Evolutionary conservation across 495 filamentous ascomycete species (phyloP).

Genomic region (Lasiosphaeris hirsuta): DNA sequence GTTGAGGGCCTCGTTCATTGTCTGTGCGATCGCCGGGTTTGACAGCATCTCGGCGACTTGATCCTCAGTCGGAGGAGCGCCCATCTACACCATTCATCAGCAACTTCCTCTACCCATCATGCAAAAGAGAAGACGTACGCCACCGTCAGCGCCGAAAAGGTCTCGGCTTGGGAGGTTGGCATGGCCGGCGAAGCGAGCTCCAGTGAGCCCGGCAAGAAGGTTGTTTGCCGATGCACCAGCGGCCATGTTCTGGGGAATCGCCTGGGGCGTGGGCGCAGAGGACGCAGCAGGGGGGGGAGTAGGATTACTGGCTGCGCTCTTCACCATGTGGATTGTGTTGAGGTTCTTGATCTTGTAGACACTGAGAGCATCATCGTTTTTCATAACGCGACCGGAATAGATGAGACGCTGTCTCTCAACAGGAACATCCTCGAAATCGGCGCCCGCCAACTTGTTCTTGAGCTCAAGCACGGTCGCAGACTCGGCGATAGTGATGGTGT

Average conservation of each 20-base stretch:
- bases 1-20: constrained; percentile 88
- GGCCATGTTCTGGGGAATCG: constrained; percentile 85
- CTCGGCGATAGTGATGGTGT: constrained; percentile 71
- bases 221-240: constrained; percentile 82
- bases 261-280: constrained; percentile 48
- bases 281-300: constrained; percentile 57
- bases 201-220: constrained; percentile 85
- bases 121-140: constrained; percentile 59
- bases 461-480: constrained; percentile 79
- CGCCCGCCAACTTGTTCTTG: constrained; percentile 77
- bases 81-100: constrained; percentile 67
- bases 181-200: constrained; percentile 90
- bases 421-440: constrained; percentile 79
- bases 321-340: constrained; percentile 96
- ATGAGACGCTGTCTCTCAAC: constrained; percentile 89
- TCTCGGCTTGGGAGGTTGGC: constrained; percentile 82
- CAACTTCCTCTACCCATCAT: background rate
- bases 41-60: constrained; percentile 78
- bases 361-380: constrained; percentile 79
- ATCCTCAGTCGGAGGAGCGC: constrained; percentile 74
- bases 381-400: constrained; percentile 94
- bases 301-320: constrained; percentile 87
- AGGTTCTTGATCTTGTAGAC: constrained; percentile 92
- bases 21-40: constrained; percentile 76
- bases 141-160: constrained; percentile 94